These are phyloP conservation scores for Anthracocystis walkeri DNA, from an alignment of 1,284 basidiomycete genomes.

Conservation along the genomic window DNA sequence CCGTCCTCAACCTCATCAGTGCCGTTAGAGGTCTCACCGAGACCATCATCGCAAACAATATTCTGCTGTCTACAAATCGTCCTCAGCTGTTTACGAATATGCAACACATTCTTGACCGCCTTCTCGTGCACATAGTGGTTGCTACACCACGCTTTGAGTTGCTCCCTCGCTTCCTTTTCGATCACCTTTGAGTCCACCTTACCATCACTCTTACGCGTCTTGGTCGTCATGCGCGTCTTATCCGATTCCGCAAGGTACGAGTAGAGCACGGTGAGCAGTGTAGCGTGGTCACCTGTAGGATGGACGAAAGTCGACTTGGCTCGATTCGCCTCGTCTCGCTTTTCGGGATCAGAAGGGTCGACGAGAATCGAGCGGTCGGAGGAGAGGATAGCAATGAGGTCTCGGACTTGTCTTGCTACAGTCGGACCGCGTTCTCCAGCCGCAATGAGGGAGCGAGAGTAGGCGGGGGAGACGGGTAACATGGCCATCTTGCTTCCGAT, in stretches of 20 bases:
- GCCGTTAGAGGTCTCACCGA: conserved; percentile 5
- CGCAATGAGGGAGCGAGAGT: conserved; percentile 61
- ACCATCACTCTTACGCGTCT: conserved; percentile 10
- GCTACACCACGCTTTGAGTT: conserved; percentile 70
- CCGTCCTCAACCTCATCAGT: conserved; percentile 6
- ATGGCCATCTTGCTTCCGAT: conserved; percentile 62
- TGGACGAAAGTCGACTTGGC: conserved; percentile 70
- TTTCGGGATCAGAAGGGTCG: conserved; percentile 53
- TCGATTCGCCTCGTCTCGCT: conserved; percentile 57
- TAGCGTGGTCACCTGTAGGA: conserved; percentile 63
- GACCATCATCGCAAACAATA: conserved; percentile 61
- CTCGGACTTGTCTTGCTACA: conserved; percentile 57
- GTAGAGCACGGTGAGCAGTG: conserved; percentile 65
- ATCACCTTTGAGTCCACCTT: conserved; percentile 19
- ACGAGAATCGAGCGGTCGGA: conserved; percentile 57
- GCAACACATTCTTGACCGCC: conserved; percentile 57
- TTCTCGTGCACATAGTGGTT: conserved; percentile 62
- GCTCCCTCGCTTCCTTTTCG: conserved; percentile 52
- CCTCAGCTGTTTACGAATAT: conserved; percentile 61
- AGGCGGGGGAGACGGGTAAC: conserved; percentile 62
- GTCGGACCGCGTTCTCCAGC: conserved; percentile 53
- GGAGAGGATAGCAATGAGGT: conserved; percentile 66
- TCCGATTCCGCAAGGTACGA: conserved; percentile 58
- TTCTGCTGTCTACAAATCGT: conserved; percentile 58
- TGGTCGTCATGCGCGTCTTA: conserved; percentile 12